Evolutionary conservation across 129 eudicot species (phyloP), one percentile per base, ranked within the genome.

Genomic region (Pulicaria dysenterica): DNA sequence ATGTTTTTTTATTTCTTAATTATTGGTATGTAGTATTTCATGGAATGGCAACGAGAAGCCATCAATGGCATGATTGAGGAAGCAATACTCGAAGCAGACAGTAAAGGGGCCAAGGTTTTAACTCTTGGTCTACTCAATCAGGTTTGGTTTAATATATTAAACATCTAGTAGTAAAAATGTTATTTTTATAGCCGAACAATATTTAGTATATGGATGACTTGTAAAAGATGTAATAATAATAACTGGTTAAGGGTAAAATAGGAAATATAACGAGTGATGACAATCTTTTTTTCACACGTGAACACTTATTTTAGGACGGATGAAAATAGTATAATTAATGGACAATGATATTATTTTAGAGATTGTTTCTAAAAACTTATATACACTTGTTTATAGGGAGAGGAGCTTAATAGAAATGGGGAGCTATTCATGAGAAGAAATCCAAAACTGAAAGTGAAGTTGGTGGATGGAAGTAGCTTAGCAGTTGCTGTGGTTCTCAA

Each of bases 401-500:
- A 85, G 47, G 95, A 87, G 49, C 74, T 89, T 5, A 92, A 92
- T 73, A 62, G 59, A 50, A 87, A 76, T 55, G 98, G 96, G 36
- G 89, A 82, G 59, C 39, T 86, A 48, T 89, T 76, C 70, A 69
- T 89, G 13, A 73, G 76, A 73, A 89, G 70, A 73, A 72, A 87
- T 34, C 96, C 96, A 5, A 67, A 81, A 31, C 70, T 92, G 5
- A 92, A 82, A 40, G 76, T 85, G 50, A 87, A 85, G 81, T 57
- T 89, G 73, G 98, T 89, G 39, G 96, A 92, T 85, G 95, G 98
- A 5, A 92, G 94, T 72, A 89, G 96, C 57, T 79, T 92, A 58
- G 86, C 86, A 13, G 96, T 87, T 43, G 98, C 90, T 31, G 73
- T 87, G 62, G 86, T 91, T 41, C 79, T 88, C 14, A 91, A 91